Conservation (phyloP, 2,329 filamentous ascomycete genomes). For the Ceratocystis cacaofunesta region DNA sequence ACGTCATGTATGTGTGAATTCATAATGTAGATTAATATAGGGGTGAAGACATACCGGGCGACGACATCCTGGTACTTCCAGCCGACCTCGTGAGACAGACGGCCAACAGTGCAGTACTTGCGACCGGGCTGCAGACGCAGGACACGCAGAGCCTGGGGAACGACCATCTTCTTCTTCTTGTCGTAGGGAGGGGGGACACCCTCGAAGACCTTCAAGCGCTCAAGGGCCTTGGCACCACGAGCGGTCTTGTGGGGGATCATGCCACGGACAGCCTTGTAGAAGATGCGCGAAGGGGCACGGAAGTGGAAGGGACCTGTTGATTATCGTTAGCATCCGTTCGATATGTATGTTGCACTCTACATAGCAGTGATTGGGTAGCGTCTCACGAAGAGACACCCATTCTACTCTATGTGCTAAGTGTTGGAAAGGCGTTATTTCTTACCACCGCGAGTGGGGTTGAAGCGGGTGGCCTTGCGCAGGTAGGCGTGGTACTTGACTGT, state of each 20-base stretch:
- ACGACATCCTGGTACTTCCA: constrained; percentile 99
- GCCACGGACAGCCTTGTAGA: constrained; percentile 99
- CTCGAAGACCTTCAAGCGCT: constrained; percentile 99
- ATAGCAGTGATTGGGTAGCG: background rate
- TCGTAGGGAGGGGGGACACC: constrained; percentile 97
- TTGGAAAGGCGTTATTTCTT: constrained; percentile 29
- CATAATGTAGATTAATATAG: background rate
- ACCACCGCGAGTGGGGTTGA: constrained; percentile 98
- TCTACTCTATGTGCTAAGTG: background rate
- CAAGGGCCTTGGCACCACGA: constrained; percentile 87
- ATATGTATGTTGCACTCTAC: background rate
- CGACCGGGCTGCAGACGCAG: constrained; percentile 95
- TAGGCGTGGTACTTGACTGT: constrained; percentile 99
- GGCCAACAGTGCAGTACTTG: constrained; percentile 99
- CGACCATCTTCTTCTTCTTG: constrained; percentile 99
- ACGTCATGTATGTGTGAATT: background rate
- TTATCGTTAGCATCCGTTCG: constrained; percentile 24
- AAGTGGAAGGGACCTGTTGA: constrained; percentile 91
- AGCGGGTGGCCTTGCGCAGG: constrained; percentile 99
- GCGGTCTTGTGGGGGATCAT: constrained; percentile 99
- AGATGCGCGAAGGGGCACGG: constrained; percentile 96
- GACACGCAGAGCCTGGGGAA: constrained; percentile 93
- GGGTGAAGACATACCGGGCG: constrained; percentile 57
- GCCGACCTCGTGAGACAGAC: constrained; percentile 96
- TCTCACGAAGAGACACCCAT: background rate